Evolutionary conservation across 768 basidiomycete genomes (phyloP), one percentile per base, ranked within the genome.

Genomic region (Lyophyllum decastes): DNA sequence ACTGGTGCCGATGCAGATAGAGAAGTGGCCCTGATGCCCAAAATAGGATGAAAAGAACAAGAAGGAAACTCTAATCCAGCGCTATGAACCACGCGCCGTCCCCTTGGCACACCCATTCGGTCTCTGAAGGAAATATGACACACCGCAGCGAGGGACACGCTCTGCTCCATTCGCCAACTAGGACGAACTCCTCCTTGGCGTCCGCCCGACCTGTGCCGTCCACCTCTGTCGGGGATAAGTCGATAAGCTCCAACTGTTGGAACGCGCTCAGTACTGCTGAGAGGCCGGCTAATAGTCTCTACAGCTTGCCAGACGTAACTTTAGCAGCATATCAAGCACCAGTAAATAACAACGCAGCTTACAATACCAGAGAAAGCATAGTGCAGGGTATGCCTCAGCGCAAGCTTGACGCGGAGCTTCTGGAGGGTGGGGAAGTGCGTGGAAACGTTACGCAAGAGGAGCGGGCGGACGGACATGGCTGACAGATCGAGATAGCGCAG

Each of bases 351-450:
- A 55, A 44, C 49, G 41, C 55, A 51, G 75, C 87, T 84, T 73
- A 87, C 87, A 71, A 87, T 85, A 50, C 86, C 87, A 22, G 82
- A 80, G 57, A 87, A 76, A 22, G 85, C 76, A 64, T 81, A 84
- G 62, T 87, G 86, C 26, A 88, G 76, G 8, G 86, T 87, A 64
- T 88, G 86, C 35, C 86, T 74, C 33, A 88, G 73, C 19, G 87
- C 85, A 45, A 87, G 80, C 62, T 77, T 77, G 40, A 88, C 76
- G 56, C 78, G 78, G 64, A 88, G 74, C 41, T 69, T 73, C 65
- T 84, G 78, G 44, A 89, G 67, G 48, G 73, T 73, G 48, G 76
- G 72, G 48, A 88, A 74, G 66, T 81, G 75, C 17, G 70, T 73
- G 46, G 86, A 81, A 64, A 87, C 70, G 66, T 81, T 82, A 55